Base-by-base conservation (phyloP, 1,139 yeast genomes). In the Oligophagozyma castellii region DNA sequence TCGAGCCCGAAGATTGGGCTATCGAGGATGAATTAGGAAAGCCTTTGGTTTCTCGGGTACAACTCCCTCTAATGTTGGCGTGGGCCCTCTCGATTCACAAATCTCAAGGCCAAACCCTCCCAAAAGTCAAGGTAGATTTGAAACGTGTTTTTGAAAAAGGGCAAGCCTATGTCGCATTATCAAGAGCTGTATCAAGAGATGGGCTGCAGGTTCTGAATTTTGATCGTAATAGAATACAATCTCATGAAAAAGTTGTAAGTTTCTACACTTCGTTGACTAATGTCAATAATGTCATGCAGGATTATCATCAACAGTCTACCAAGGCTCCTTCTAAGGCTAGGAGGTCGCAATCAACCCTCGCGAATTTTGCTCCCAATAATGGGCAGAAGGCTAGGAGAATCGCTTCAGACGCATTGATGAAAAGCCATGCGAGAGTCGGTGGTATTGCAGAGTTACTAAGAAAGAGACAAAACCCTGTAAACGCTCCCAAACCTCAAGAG, bases 71-170 rank as follows among this genome's bases (percentile, higher is more conserved):
- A 29, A 76, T 84, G 43, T 59, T 86, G 12, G 94, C 98, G 0
- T 89, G 96, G 95, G 86, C 98, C 0, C 56, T 89, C 24, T 83
- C 95, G 0, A 86, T 89, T 29, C 99, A 89, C 51, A 89, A 89
- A 55, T 76, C 95, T 0, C 98, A 89, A 51, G 98, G 98, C 2
- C 98, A 92, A 51, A 86, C 98, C 0, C 58, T 89, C 28, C 77
- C 78, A 3, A 68, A 70, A 39, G 94, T 83, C 2, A 70, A 70
- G 42, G 94, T 89, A 4, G 94, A 92, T 51, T 61, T 89, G 36
- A 61, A 66, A 22, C 62, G 65, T 34, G 74, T 79, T 1, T 89
- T 89, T 54, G 98, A 86, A 48, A 77, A 73, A 37, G 98, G 98
- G 0, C 98, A 89, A 52, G 93, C 94, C 0, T 89, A 89, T 51